Base-by-base conservation (phyloP, 2,329 filamentous ascomycete species). In the Pyrenochaeta sp. region DNA sequence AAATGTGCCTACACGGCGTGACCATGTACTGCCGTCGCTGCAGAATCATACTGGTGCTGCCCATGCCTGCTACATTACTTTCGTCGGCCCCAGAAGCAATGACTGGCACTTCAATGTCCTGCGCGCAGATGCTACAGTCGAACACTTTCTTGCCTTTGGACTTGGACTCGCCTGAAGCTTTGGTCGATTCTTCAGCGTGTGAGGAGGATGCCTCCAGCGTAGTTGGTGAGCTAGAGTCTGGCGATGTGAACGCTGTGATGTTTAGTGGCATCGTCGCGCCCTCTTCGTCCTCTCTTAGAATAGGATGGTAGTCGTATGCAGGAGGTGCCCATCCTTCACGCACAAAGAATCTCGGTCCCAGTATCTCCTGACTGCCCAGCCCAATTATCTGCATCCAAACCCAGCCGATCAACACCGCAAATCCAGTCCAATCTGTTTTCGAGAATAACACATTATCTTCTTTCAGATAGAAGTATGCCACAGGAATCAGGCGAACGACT, bases 81-180 rank as follows among this genome's bases (percentile, higher is more conserved):
- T 51, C 56, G 20, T 51, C 55, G 6, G 52, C 52, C 1, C 73
- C 74, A 13, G 81, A 78, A 36, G 80, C 79, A 21, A 96, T 74
- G 15, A 97, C 86, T 0, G 91, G 90, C 2, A 97, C 90, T 68
- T 96, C 90, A 13, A 99, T 85, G 31, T 88, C 81, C 72, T 96
- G 91, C 73, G 93, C 88, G 69, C 94, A 99, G 56, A 99, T 96
- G 13, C 92, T 90, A 71, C 94, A 99, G 74, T 97, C 92, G 48
- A 96, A 94, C 1, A 81, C 66, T 26, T 79, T 80, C 61, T 77
- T 81, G 69, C 83, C 79, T 47, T 79, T 80, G 35, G 76, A 75
- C 57, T 76, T 79, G 41, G 75, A 70, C 49, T 75, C 72, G 35
- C 73, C 72, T 26, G 70, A 69, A 9, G 56, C 38, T n/a, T 51